phyloP scores from a whole-genome alignment of 108 stramenopile genomes.

The Fragilaria radians region DNA sequence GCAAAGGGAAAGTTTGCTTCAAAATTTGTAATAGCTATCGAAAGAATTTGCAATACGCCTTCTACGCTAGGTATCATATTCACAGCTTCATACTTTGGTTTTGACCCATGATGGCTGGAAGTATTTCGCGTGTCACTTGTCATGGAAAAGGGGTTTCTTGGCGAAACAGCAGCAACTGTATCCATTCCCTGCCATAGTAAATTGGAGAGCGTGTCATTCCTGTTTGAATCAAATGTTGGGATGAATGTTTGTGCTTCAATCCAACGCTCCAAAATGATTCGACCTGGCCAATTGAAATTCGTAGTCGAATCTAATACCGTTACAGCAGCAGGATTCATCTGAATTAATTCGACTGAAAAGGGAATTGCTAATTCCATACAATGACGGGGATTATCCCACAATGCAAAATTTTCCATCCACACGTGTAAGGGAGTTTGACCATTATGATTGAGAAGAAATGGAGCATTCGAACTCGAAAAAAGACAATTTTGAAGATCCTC shows the following conservation, averaged over 20 bases:
- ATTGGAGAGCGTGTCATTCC: background rate
- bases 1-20: background rate
- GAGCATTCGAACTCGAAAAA: background rate
- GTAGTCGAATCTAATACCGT: background rate
- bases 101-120: background rate
- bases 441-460: background rate
- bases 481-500: background rate
- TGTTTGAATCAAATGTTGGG: background rate
- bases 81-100: background rate
- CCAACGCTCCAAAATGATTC: background rate
- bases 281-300: background rate
- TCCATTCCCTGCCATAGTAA: background rate
- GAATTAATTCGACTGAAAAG: background rate
- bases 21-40: background rate
- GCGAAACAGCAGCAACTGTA: background rate
- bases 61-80: background rate
- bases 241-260: background rate
- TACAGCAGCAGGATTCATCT: background rate
- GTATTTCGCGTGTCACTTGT: too few relatives aligned
- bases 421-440: constrained; percentile 11
- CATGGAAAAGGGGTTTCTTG: background rate
- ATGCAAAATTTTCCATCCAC: constrained; percentile 6
- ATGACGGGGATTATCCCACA: background rate
- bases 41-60: background rate
- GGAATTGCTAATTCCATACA: background rate